Evolutionary conservation across 768 basidiomycete species (phyloP), one percentile per base, ranked within the genome.

Genomic region (Dendrothele bispora): DNA sequence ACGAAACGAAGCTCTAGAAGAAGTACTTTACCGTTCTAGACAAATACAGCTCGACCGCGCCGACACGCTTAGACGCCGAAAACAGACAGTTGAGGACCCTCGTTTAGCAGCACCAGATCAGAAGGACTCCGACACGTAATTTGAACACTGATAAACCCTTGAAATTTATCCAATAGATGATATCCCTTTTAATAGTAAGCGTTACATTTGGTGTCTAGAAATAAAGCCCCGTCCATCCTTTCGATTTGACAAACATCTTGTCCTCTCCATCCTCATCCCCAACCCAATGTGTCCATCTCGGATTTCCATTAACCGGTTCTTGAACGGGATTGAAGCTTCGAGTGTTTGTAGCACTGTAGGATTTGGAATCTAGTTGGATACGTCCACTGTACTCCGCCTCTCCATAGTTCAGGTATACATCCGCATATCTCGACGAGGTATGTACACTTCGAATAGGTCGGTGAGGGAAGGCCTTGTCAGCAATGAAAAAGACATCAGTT

Each of bases 331-430:
- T 60, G 43, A 22, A 48, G 52, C 10, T 55, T 52, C 7, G 63
- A n/a, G n/a, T 49, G 8, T 68, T 68, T 20, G 62, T 66, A 6
- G 68, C 57, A 21, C 64, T 67, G 48, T 54, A 74, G 4, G 75
- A 77, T 39, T 63, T 71, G 21, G 79, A 70, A 5, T 65, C 52
- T 26, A 83, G 48, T 25, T 72, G 61, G 39, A 82, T 61, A 35
- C 66, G 69, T 5, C 82, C 82, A 53, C 62, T 72, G 63, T 75
- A 80, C 38, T 71, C 67, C 11, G 80, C 69, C 25, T 79, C 63
- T 47, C 66, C 66, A 61, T 84, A 84, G 3, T 71, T 79, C 39
- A 85, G 62, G 62, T 81, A 78, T 59, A 83, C 59, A 44, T 82
- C 78, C 5, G 71, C 81, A 50, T 74, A 77, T 53, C 65, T 63